These are phyloP conservation scores for Ceratocystis alfenasii DNA, from an alignment of 2,329 filamentous ascomycete genomes.

Conservation along the genomic window DNA sequence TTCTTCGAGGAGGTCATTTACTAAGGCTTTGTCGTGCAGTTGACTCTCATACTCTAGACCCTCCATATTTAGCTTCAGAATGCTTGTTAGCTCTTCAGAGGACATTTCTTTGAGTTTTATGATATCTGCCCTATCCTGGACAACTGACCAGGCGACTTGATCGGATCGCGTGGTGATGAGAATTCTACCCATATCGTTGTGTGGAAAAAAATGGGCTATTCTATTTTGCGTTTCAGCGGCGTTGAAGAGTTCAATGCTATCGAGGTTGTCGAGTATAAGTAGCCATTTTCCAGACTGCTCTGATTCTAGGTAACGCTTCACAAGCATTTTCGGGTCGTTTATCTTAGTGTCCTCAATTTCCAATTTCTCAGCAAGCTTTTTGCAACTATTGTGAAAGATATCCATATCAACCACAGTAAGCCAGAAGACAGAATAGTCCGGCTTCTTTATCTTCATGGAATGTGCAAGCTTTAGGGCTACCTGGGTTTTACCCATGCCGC, in stretches of 20 bases:
- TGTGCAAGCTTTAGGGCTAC: background rate
- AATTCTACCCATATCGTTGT: too few species aligned
- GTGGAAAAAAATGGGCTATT: constrained; percentile 27
- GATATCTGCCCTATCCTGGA: background rate
- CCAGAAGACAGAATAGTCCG: constrained; percentile 8
- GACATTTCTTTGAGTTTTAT: background rate
- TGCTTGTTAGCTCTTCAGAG: background rate
- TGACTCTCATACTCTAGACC: background rate
- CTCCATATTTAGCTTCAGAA: too few species aligned
- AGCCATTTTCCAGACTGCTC: constrained; percentile 24
- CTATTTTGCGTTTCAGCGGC: background rate
- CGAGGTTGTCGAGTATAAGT: constrained; percentile 26
- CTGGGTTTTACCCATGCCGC: background rate
- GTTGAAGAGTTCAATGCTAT: constrained; percentile 20
- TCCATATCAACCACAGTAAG: background rate
- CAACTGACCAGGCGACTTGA: background rate
- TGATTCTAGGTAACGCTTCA: constrained; percentile 23
- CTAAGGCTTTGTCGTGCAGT: background rate
- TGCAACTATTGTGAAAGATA: background rate
- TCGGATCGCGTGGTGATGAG: constrained; percentile 17
- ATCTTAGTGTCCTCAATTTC: background rate
- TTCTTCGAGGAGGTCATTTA: background rate
- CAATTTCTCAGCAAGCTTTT: background rate
- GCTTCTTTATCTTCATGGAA: background rate
- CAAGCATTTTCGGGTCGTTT: constrained; percentile 11